Conservation (phyloP, 129 eudicot genomes). For the Flaveria sonorensis region DNA sequence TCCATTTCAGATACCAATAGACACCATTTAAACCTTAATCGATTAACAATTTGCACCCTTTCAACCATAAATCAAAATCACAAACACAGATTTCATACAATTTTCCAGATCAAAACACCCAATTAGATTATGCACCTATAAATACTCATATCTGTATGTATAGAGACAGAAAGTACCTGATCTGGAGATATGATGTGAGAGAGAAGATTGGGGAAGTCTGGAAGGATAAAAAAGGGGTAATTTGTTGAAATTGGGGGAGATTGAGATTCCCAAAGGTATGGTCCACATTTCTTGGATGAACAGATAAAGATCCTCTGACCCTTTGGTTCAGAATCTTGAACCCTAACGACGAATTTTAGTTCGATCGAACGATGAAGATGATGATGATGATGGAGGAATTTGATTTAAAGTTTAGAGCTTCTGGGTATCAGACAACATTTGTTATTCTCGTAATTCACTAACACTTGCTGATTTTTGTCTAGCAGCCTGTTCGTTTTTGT, state of each 20-base stretch:
- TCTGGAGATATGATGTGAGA: slow-evolving; percentile 34
- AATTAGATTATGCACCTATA: neutral
- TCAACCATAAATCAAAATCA: neutral
- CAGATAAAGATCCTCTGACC: slow-evolving; percentile 11
- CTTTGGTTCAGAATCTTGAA: slow-evolving; percentile 5
- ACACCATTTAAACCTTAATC: neutral
- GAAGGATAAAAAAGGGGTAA: slow-evolving; percentile 38
- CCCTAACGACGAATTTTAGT: slow-evolving; percentile 14
- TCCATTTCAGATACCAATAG: slow-evolving; percentile 6
- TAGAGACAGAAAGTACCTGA: slow-evolving; percentile 29
- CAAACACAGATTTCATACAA: neutral
- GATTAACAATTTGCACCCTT: neutral
- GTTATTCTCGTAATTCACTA: slow-evolving; percentile 26
- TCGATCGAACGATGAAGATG: slow-evolving; percentile 16
- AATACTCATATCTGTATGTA: neutral
- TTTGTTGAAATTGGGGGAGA: slow-evolving; percentile 45
- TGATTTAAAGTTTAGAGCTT: neutral
- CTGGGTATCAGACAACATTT: slow-evolving; percentile 32
- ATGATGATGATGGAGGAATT: neutral
- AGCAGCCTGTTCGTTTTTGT: slow-evolving; percentile 13
- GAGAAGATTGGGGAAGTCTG: slow-evolving; percentile 36
- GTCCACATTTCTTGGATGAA: slow-evolving; percentile 52
- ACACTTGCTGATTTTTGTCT: slow-evolving; percentile 22
- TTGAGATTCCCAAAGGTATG: slow-evolving; percentile 47
- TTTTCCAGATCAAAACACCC: slow-evolving; percentile 21